Evolutionary conservation across 2,329 filamentous ascomycete genomes (phyloP).

Genomic region (Alternaria solani): DNA sequence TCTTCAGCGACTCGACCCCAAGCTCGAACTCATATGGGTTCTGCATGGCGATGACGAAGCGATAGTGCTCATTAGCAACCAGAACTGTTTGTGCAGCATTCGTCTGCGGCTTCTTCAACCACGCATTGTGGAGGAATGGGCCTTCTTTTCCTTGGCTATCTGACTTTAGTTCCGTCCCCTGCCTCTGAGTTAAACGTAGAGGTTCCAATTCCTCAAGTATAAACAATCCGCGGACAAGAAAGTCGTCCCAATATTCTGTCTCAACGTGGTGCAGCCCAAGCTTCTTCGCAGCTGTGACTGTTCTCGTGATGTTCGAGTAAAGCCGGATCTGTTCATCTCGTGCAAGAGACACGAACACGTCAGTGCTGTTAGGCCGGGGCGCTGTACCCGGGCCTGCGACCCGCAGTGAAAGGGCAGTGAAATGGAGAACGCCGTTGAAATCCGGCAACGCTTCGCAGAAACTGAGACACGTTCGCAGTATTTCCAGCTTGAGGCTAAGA

Average conservation of each 20-base stretch:
- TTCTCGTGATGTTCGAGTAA: slow-evolving; percentile 85
- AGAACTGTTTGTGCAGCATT: slow-evolving; percentile 70
- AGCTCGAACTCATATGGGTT: slow-evolving; percentile 95
- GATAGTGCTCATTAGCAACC: slow-evolving; percentile 79
- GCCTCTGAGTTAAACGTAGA: slow-evolving; percentile 44
- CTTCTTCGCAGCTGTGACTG: slow-evolving; percentile 77
- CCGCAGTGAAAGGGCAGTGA: slow-evolving; percentile 83
- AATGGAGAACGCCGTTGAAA: slow-evolving; percentile 86
- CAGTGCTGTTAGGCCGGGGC: slow-evolving; percentile 70
- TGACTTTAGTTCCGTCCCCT: slow-evolving; percentile 43
- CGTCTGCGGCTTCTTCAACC: slow-evolving; percentile 71
- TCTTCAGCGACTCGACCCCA: slow-evolving; percentile 80
- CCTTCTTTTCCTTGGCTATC: slow-evolving; percentile 60
- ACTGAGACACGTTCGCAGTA: slow-evolving; percentile 88
- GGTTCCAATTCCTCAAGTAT: slow-evolving; percentile 59
- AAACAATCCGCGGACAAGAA: slow-evolving; percentile 81
- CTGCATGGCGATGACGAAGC: slow-evolving; percentile 84
- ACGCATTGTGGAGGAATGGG: slow-evolving; percentile 96
- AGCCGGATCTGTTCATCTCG: slow-evolving; percentile 86
- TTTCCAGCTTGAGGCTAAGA: slow-evolving; percentile 80
- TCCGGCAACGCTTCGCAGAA: slow-evolving; percentile 94
- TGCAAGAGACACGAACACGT: slow-evolving; percentile 73
- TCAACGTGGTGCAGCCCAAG: slow-evolving; percentile 74
- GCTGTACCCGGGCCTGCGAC: slow-evolving; percentile 83
- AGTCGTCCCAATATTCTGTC: slow-evolving; percentile 97